Evolutionary conservation across 345 rosid species (phyloP), one percentile per base, ranked within the genome.

Genomic region (Lagerstroemia speciosa): DNA sequence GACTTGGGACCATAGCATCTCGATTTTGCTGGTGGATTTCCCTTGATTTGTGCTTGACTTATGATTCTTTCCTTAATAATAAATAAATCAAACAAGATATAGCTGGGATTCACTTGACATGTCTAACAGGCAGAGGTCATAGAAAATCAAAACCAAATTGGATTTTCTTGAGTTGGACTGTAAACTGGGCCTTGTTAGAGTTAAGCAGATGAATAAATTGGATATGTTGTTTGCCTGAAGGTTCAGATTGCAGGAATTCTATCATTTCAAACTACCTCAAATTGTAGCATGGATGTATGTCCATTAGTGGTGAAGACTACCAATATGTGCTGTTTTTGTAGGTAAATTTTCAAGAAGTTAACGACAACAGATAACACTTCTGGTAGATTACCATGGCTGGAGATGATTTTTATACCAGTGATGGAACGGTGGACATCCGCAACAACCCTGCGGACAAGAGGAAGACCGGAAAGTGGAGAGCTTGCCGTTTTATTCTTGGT

Each of bases 401-500:
- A 71, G 86, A 80, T 5, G 90, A 89, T 66, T 4, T 55, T 19
- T 83, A 85, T 55, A 87, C 97, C 2, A 73, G 83, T 41, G 96
- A 94, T 78, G 97, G 96, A 52, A 91, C 97, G 0, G 67, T 89
- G 76, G 81, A 87, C 78, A 82, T 89, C 46, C 41, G 73, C 30
- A 89, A 87, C 70, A 84, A 88, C 20, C 95, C 96, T 36, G 99
- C 97, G 7, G 74, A 82, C 71, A 88, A 70, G 82, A 76, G 73
- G 65, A 82, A 74, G 76, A 94, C 96, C 3, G 99, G 99, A 70
- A 85, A 77, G 55, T 94, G 99, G 99, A 94, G 83, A 79, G 89
- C 99, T 3, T 91, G 97, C 83, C 83, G 85, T 45, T 94, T 79
- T 74, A 92, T 92, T 72, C 90, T 92, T n/a, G 93, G 96, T 89